These are phyloP conservation scores for Panicum virgatum DNA, from an alignment of 202 grass and related monocot genomes.

Conservation along the genomic window DNA sequence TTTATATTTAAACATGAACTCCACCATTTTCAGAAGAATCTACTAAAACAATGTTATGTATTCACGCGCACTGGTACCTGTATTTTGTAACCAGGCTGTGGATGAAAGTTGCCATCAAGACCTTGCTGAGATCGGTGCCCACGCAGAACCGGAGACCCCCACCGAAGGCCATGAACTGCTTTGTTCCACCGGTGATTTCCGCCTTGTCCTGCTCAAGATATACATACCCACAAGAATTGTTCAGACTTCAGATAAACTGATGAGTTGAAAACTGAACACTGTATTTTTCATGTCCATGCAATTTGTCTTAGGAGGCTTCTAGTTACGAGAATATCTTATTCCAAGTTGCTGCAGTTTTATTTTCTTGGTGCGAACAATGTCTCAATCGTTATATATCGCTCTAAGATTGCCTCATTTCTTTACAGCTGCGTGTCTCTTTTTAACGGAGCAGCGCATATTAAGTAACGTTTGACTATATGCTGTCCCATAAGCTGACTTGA, in stretches of 20 bases:
- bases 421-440: constrained; percentile 32
- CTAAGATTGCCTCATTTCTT: constrained; percentile 33
- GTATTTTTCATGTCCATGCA: not conserved
- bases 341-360: not conserved
- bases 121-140: constrained; percentile 66
- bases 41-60: not conserved
- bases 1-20: not conserved
- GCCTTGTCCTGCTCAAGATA: constrained; percentile 44
- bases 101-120: constrained; percentile 76
- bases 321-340: constrained; percentile 13
- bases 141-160: constrained; percentile 74
- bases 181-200: constrained; percentile 66
- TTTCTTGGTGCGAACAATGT: constrained; percentile 18
- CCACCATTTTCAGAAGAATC: not conserved
- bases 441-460: constrained; percentile 28
- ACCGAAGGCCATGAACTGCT: constrained; percentile 81
- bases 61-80: constrained; percentile 39
- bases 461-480: constrained; percentile 48
- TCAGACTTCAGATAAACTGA: not conserved
- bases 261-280: not conserved
- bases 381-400: not conserved
- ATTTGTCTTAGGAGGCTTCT: not conserved
- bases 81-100: constrained; percentile 75
- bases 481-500: constrained; percentile 37
- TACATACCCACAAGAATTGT: not conserved